phyloP scores from a whole-genome alignment of 1,284 basidiomycete genomes.

The Ustilago vetiveriae region DNA sequence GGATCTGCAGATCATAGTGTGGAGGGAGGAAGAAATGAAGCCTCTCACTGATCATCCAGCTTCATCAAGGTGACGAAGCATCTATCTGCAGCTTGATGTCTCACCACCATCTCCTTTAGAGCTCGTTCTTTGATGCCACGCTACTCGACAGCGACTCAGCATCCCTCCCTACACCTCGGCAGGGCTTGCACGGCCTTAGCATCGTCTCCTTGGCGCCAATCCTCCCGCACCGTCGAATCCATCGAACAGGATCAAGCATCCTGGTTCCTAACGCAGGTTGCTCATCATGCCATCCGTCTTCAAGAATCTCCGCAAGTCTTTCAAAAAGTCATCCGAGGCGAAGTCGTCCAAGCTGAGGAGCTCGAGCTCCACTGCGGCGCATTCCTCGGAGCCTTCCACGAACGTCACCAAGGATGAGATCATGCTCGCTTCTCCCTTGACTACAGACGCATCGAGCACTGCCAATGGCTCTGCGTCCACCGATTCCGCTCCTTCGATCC shows the following conservation, averaged over 20 bases:
- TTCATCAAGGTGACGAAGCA: too few relatives aligned
- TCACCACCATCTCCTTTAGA: slow-evolving; percentile 1
- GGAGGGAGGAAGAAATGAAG: too few relatives aligned
- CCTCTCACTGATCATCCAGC: too few relatives aligned
- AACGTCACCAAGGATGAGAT: background rate
- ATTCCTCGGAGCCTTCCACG: background rate
- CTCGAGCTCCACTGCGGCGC: background rate
- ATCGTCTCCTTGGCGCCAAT: too few relatives aligned
- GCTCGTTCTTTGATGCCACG: too few relatives aligned
- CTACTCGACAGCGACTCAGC: background rate
- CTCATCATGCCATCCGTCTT: slow-evolving; percentile 34
- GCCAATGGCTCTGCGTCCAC: slow-evolving; percentile 6
- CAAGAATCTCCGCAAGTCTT: slow-evolving; percentile 24
- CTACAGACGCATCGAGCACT: slow-evolving; percentile 7
- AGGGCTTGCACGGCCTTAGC: too few relatives aligned
- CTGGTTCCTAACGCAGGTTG: too few relatives aligned
- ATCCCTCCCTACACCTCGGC: too few relatives aligned
- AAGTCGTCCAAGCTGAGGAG: slow-evolving; percentile 9
- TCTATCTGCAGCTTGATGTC: background rate
- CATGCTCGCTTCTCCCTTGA: slow-evolving; percentile 1
- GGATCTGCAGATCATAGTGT: too few relatives aligned
- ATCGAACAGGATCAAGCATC: too few relatives aligned
- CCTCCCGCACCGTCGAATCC: too few relatives aligned
- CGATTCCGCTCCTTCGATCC: background rate
- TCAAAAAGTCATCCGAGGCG: slow-evolving; percentile 12